Evolutionary conservation across 805 yeast species (phyloP), one percentile per base, ranked within the genome.

Genomic region (Torulaspora franciscae): DNA sequence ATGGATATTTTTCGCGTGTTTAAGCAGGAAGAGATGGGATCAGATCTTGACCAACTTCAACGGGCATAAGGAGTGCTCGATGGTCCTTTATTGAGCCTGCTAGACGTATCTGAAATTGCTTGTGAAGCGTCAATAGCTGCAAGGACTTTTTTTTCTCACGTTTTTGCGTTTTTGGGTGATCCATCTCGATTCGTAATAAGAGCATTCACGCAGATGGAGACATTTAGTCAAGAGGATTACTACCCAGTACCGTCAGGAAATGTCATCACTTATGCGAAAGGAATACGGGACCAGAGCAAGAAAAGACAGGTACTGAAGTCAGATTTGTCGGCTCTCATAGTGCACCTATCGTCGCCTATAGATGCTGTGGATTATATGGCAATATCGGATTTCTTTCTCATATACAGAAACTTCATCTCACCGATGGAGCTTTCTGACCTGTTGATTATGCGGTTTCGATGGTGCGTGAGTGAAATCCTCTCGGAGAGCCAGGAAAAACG

Each of bases 381-480:
- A 32, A 68, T 90, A 44, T 77, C 90, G 38, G 97, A 93, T 67
- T 89, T 93, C 62, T 86, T 91, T 62, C 73, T 91, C 40, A 81
- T 95, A 1, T 90, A 79, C 65, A 72, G 98, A 40, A 73, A 80
- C 43, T 89, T 85, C 59, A 68, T 83, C 30, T 68, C 79, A 13
- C 64, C 83, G n/a, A 59, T 68, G 13, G 74, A 77, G 9, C 71
- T 91, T 13, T 66, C 88, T 61, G 75, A 76, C 45, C 65, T 84
- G 27, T 66, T 90, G 27, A 58, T 83, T 19, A 72, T 81, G 19
- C 72, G 97, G 42, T 68, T 88, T 29, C 71, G 77, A 8, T 87
- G 96, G 95, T 78, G 88, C 19, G 64, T 85, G 22, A 74, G 72
- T 15, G 58, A 59, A 15, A 57, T 67, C 8, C 48, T 46, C 6